Base-by-base conservation (phyloP, 371 early-diverging fungal genomes). In the Capniomyces stellatus region DNA sequence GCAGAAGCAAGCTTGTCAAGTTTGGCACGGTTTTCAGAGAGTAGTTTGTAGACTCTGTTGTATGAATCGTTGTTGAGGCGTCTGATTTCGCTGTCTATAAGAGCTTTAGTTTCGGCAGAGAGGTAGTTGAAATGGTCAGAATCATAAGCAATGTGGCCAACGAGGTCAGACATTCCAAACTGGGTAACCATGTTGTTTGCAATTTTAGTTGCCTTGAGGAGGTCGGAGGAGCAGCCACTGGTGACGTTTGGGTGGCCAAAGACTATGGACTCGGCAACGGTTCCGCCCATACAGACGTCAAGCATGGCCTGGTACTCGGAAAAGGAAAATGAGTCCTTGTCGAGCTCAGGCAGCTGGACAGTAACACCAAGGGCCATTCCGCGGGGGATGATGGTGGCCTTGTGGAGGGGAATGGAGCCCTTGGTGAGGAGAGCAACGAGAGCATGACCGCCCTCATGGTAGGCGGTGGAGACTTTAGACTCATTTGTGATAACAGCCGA, bases 361-460 rank as follows among this genome's bases (percentile, higher is more conserved):
- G 78, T 76, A 63, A 95, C 79, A 22, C 97, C 97, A 41, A 95
- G 67, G 4, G 89, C 84, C 23, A 75, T 72, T 3, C 96, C 97
- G 29, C 98, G 82, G 8, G 98, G 98, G 73, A 97, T 95, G 41
- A 97, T 89, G 2, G 96, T 96, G 1, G 94, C 97, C 64, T 98
- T 98, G 71, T 96, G 94, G 52, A 98, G 64, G n/a, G 95, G 92
- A 77, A 86, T 78, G 6, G 98, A 92, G 3, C 92, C 92, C 4
- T 81, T 78, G n/a, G 95, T 95, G 70, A 83, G 89, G 57, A 89
- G 75, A 2, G 96, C 96, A 2, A 91, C 92, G 30, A 98, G 71
- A 0, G 98, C 86, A 66, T 98, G 98, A 0, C 98, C 98, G 29
- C 93, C 95, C 68, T 98, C 98, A 63, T 98, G 98, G 61, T 92